phyloP scores from a whole-genome alignment of 352 stramenopile genomes.

The Pythium diclinum region DNA sequence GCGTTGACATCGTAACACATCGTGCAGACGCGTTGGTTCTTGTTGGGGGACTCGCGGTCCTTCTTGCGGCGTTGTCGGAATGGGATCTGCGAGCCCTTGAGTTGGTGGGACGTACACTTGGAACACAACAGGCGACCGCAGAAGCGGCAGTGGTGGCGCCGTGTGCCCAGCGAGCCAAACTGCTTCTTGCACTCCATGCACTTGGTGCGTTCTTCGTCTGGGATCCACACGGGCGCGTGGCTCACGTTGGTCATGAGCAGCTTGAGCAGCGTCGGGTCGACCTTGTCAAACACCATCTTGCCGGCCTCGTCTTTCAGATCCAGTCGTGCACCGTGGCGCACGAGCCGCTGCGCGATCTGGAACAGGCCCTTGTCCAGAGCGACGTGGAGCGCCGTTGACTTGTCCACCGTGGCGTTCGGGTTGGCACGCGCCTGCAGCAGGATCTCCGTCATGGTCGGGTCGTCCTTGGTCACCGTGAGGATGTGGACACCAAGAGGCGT shows the following conservation, averaged over 20 bases:
- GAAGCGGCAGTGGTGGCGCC: conserved; percentile 85
- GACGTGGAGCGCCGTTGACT: conserved; percentile 66
- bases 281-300: conserved; percentile 80
- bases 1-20: conserved; percentile 63
- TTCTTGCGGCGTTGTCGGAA: conserved; percentile 61
- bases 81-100: conserved; percentile 36
- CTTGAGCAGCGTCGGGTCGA: conserved; percentile 59
- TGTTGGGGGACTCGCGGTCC: conserved; percentile 43
- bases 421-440: conserved; percentile 68
- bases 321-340: conserved; percentile 64
- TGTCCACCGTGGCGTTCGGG: conserved; percentile 56
- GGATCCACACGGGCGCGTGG: conserved; percentile 73
- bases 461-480: conserved; percentile 66
- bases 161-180: conserved; percentile 59
- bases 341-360: conserved; percentile 70
- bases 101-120: conserved; percentile 57
- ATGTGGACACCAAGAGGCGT: conserved; percentile 73
- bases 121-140: conserved; percentile 79
- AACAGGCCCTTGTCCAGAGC: conserved; percentile 58
- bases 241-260: conserved; percentile 66
- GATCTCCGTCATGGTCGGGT: conserved; percentile 74
- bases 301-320: conserved; percentile 69
- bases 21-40: conserved; percentile 68
- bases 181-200: conserved; percentile 80
- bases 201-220: conserved; percentile 53